Percentiles rank a stretch among this genome's conserved stretches.
These are phyloP conservation scores for Scenedesmus sp. DNA, from an alignment of 163 green algal genomes.

Conservation along the genomic window DNA sequence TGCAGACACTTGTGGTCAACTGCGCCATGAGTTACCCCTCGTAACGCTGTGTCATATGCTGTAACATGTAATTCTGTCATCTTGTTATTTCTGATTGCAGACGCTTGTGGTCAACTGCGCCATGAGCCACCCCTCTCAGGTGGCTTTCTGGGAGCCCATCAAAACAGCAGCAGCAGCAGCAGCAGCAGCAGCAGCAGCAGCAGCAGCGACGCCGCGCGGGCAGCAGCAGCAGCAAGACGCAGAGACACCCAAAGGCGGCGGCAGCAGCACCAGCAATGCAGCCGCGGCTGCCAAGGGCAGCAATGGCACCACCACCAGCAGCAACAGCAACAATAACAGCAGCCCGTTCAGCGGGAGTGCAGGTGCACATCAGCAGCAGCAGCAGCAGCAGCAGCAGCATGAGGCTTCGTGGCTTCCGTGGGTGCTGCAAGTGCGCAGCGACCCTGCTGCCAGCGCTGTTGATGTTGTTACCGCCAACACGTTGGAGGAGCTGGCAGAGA, in stretches of 20 bases:
- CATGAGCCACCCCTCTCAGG: constrained; percentile 40
- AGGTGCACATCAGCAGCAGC: not conserved
- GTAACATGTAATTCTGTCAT: not conserved
- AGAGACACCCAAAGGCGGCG: constrained; percentile 1
- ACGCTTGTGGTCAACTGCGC: constrained; percentile 74
- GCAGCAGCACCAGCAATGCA: not conserved
- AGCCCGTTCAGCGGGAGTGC: not conserved
- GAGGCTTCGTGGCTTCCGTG: constrained; percentile 55
- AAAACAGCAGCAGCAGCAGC: not conserved
- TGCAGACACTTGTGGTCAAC: too few species aligned
- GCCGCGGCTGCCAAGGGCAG: not conserved
- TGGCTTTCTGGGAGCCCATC: constrained; percentile 31
- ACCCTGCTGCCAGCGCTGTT: constrained; percentile 51
- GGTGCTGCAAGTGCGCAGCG: constrained; percentile 53
- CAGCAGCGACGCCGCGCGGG: not conserved
- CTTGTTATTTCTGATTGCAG: constrained; percentile 26
- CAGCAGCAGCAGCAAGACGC: constrained; percentile 14
- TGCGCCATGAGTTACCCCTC: too few species aligned
- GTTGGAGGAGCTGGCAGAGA: constrained; percentile 47
- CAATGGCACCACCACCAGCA: not conserved
- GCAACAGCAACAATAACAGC: not conserved
- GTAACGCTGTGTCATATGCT: not conserved
- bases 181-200: constrained; percentile 18
- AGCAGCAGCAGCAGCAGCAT: not conserved
- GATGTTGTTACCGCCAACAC: constrained; percentile 56